Base-by-base conservation (phyloP, 2,329 filamentous ascomycete species). In the Tolypocladium capitatum region DNA sequence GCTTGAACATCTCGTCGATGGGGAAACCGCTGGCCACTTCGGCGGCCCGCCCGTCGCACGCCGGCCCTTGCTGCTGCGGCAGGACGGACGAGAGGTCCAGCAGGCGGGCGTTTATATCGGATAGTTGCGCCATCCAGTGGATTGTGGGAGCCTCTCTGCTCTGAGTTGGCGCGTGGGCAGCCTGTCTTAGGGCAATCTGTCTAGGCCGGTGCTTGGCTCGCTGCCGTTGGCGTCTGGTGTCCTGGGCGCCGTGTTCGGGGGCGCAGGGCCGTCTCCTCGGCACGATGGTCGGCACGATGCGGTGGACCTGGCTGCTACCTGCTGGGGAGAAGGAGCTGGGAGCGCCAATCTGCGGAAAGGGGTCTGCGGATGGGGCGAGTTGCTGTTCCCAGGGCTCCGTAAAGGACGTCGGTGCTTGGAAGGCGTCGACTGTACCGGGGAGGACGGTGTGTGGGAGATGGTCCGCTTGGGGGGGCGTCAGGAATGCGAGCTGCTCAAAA, bases 1-100 rank as follows among this genome's bases (percentile, higher is more conserved):
- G 58, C 46, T 65, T 59, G 55, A 69, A 70, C 56, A 70, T 63
- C 33, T 63, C 61, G 42, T 69, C 65, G 32, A 70, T 61, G 3
- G 67, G 66, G 42, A 70, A 70, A 24, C 56, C 61, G 48, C 51
- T 49, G 24, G 47, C 49, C 36, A 50, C 58, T 34, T 27, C 33
- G 52, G 58, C 48, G 49, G 54, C 48, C 55, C 56, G 30, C 56
- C 53, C 57, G 28, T 54, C 55, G 30, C 52, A 52, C 5, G 47
- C 49, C 38, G 48, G 47, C n/a, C 58, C 55, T 36, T 57, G 53
- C 34, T 57, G 57, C 47, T 58, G 52, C 5, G 63, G 61, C 32
- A 68, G 51, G 33, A 56, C 53, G 14, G 61, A 60, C 41, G 62
- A 58, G n/a, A 69, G 62, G 52, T 63, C 63, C 54, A 66, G 59